Evolutionary conservation across 2,329 filamentous ascomycete genomes (phyloP).

Genomic region (Orbilia quercus): DNA sequence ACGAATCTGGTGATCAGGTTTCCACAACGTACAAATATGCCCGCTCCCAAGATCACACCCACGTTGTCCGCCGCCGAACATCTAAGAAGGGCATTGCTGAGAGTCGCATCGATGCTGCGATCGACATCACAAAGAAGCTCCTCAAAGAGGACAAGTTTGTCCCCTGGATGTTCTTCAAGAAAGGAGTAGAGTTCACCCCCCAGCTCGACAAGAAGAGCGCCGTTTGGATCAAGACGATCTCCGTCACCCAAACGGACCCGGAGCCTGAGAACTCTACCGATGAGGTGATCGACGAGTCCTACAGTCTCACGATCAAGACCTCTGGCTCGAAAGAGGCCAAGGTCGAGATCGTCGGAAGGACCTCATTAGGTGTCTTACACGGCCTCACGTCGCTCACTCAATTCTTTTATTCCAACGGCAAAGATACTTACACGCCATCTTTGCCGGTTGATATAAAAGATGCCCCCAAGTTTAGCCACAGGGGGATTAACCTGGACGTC

Average conservation of each 20-base stretch:
- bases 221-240: slow-evolving; percentile 70
- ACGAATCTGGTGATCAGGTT: slow-evolving; percentile 63
- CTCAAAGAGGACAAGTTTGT: slow-evolving; percentile 77
- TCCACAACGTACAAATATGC: slow-evolving; percentile 67
- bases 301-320: slow-evolving; percentile 72
- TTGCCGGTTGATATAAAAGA: slow-evolving; percentile 80
- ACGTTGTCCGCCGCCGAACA: slow-evolving; percentile 68
- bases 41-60: slow-evolving; percentile 61
- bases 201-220: slow-evolving; percentile 63
- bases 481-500: slow-evolving; percentile 83
- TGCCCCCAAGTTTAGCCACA: slow-evolving; percentile 77
- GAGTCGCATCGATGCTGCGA: slow-evolving; percentile 40
- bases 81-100: slow-evolving; percentile 69
- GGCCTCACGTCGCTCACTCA: slow-evolving; percentile 82
- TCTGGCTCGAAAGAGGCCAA: slow-evolving; percentile 67
- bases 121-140: slow-evolving; percentile 69
- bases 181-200: slow-evolving; percentile 75
- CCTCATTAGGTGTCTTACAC: slow-evolving; percentile 76
- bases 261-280: slow-evolving; percentile 71
- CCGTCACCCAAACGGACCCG: slow-evolving; percentile 71
- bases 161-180: slow-evolving; percentile 80
- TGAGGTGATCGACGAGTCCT: slow-evolving; percentile 79
- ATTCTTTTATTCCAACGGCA: slow-evolving; percentile 72
- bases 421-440: slow-evolving; percentile 72
- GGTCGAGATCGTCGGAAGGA: slow-evolving; percentile 72